phyloP scores from a whole-genome alignment of 345 rosid species.

The Lumnitzera racemosa region DNA sequence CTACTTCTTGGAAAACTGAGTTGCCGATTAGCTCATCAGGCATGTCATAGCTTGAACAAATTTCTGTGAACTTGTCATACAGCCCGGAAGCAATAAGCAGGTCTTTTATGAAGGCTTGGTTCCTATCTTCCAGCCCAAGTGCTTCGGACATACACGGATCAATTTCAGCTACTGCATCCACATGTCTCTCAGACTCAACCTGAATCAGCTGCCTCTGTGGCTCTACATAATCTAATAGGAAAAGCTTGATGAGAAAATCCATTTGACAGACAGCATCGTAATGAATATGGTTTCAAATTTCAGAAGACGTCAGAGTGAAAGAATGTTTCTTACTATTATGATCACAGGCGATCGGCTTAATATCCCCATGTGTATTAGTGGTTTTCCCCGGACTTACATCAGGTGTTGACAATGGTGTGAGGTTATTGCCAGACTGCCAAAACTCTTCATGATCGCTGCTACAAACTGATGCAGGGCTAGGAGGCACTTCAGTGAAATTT shows the following conservation, averaged over 20 bases:
- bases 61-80: slow-evolving; percentile 40
- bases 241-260: not conserved
- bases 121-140: slow-evolving; percentile 42
- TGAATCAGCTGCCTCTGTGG: slow-evolving; percentile 59
- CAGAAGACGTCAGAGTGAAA: not conserved
- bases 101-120: slow-evolving; percentile 58
- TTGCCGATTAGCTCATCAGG: slow-evolving; percentile 47
- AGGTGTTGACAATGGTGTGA: slow-evolving; percentile 61
- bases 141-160: slow-evolving; percentile 28
- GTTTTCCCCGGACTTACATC: slow-evolving; percentile 35
- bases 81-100: slow-evolving; percentile 77
- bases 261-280: too few relatives aligned
- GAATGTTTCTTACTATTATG: slow-evolving; percentile 44
- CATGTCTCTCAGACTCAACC: slow-evolving; percentile 39
- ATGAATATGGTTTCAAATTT: too few relatives aligned
- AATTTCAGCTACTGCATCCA: slow-evolving; percentile 21
- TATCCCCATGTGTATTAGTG: slow-evolving; percentile 36
- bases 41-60: slow-evolving; percentile 35
- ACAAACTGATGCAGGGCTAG: slow-evolving; percentile 87
- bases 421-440: slow-evolving; percentile 59
- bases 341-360: slow-evolving; percentile 61
- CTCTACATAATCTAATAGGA: slow-evolving; percentile 26
- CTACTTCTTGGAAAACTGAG: slow-evolving; percentile 49
- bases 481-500: slow-evolving; percentile 91
- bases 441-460: slow-evolving; percentile 68